Evolutionary conservation across 768 basidiomycete species (phyloP).

Genomic region (Lactifluus pinguis): DNA sequence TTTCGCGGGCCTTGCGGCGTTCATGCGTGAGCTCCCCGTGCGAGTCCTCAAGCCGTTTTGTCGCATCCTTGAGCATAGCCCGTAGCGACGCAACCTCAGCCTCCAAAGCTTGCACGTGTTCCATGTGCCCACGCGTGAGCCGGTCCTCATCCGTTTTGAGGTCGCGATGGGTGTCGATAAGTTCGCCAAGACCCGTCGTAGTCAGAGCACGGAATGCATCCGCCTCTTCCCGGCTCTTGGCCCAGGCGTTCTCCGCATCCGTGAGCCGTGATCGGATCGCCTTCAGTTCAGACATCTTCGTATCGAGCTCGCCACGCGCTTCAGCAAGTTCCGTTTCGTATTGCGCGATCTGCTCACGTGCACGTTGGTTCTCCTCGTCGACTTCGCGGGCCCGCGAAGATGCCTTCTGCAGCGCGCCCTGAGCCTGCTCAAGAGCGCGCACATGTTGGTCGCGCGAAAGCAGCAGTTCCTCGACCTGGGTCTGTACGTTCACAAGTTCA

Average conservation of each 20-base stretch:
- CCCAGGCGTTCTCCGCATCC: conserved; percentile 86
- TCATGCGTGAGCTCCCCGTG: conserved; percentile 60
- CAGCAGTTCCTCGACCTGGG: conserved; percentile 63
- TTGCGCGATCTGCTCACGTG: conserved; percentile 56
- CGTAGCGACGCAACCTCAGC: conserved; percentile 68
- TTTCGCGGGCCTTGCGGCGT: conserved; percentile 51
- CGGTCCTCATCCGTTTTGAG: conserved; percentile 80
- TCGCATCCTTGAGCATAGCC: conserved; percentile 69
- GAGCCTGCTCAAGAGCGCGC: conserved; percentile 79
- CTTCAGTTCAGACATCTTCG: conserved; percentile 65
- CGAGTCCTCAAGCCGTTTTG: conserved; percentile 59
- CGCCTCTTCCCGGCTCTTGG: conserved; percentile 87
- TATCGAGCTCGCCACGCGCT: conserved; percentile 73
- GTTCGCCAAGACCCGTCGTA: conserved; percentile 75
- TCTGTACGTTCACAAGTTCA: conserved; percentile 54
- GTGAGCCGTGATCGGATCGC: conserved; percentile 51
- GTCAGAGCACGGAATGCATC: conserved; percentile 83
- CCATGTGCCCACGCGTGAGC: conserved; percentile 61
- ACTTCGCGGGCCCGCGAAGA: conserved; percentile 73
- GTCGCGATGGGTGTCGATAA: conserved; percentile 82
- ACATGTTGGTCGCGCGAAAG: conserved; percentile 76
- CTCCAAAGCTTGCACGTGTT: conserved; percentile 76
- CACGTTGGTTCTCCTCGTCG: conserved; percentile 60
- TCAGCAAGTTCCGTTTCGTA: conserved; percentile 75
- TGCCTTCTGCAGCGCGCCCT: conserved; percentile 64